A percentile compares a stretch with the other conserved stretches of the same genome.
These are phyloP conservation scores for Leucosporidium yakuticum DNA, from an alignment of 768 basidiomycete species.

Conservation along the genomic window DNA sequence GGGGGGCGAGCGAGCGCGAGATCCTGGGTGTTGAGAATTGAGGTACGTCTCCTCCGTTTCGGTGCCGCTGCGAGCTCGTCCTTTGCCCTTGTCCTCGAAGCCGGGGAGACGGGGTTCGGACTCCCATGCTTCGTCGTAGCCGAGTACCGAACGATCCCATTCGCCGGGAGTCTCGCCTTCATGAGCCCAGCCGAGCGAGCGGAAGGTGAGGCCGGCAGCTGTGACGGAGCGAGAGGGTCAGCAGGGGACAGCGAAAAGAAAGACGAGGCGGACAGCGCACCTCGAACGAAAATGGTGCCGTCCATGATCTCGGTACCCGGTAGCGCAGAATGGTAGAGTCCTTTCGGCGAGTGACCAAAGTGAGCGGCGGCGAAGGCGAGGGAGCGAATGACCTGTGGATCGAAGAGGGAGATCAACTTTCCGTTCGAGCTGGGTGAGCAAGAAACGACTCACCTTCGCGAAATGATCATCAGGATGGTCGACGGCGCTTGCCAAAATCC, in stretches of 20 bases:
- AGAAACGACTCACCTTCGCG: slow-evolving; percentile 25
- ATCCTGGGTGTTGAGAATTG: background rate
- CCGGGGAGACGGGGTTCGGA: slow-evolving; percentile 21
- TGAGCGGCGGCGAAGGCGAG: slow-evolving; percentile 35
- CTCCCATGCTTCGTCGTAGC: slow-evolving; percentile 33
- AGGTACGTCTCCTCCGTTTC: background rate
- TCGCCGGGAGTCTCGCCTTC: slow-evolving; percentile 27
- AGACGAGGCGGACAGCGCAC: slow-evolving; percentile 4
- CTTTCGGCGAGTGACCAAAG: slow-evolving; percentile 28
- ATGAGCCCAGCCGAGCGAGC: slow-evolving; percentile 36
- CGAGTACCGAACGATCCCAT: slow-evolving; percentile 35
- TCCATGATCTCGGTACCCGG: slow-evolving; percentile 34
- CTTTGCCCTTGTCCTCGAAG: slow-evolving; percentile 21
- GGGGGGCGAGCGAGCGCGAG: background rate
- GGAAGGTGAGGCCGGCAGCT: slow-evolving; percentile 33
- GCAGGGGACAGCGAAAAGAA: background rate
- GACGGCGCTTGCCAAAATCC: slow-evolving; percentile 19
- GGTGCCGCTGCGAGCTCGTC: background rate
- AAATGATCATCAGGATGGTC: slow-evolving; percentile 38
- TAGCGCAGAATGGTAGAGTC: slow-evolving; percentile 19
- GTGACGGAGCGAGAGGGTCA: background rate
- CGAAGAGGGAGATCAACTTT: background rate
- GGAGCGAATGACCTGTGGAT: slow-evolving; percentile 22
- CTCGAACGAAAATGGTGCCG: slow-evolving; percentile 36
- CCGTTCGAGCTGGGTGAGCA: background rate